A percentile compares a stretch with the other conserved stretches of the same genome.
These are phyloP conservation scores for Peziza echinospora DNA, from an alignment of 495 filamentous ascomycete species.

Conservation along the genomic window DNA sequence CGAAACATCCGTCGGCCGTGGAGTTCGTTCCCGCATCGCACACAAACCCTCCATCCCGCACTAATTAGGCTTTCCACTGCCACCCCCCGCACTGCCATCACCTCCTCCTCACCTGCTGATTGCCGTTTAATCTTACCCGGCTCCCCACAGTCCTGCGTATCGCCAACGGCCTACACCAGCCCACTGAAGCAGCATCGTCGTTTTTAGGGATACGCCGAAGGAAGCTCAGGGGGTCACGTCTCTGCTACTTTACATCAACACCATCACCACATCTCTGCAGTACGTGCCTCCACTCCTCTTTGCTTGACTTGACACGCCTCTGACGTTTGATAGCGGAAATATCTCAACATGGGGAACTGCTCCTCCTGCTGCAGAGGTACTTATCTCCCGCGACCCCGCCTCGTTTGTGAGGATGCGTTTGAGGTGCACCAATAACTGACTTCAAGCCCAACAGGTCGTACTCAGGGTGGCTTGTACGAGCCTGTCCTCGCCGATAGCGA, in stretches of 20 bases:
- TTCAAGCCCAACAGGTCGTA: constrained; percentile 35
- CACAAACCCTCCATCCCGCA: neutral
- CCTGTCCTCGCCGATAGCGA: constrained; percentile 89
- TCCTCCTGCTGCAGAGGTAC: constrained; percentile 33
- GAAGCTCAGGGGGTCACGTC: too few relatives aligned
- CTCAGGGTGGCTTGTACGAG: constrained; percentile 75
- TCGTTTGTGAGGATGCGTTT: constrained; percentile 9
- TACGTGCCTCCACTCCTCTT: too few relatives aligned
- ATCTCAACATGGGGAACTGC: constrained; percentile 23
- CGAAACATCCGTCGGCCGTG: neutral
- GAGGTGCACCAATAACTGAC: neutral
- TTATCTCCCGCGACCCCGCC: constrained; percentile 1
- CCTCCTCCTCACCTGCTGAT: neutral
- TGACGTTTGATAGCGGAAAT: too few relatives aligned
- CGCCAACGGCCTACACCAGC: neutral
- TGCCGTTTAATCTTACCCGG: constrained; percentile 1
- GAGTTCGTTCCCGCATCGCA: neutral
- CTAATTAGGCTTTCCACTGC: neutral
- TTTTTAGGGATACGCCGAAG: too few relatives aligned
- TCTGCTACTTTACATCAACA: too few relatives aligned
- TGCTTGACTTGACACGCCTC: too few relatives aligned
- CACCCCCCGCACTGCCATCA: neutral
- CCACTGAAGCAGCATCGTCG: too few relatives aligned
- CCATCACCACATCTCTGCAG: too few relatives aligned
- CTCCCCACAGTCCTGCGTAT: neutral